phyloP scores from a whole-genome alignment of 2,329 filamentous ascomycete species.

The Fusarium nisikadoi region DNA sequence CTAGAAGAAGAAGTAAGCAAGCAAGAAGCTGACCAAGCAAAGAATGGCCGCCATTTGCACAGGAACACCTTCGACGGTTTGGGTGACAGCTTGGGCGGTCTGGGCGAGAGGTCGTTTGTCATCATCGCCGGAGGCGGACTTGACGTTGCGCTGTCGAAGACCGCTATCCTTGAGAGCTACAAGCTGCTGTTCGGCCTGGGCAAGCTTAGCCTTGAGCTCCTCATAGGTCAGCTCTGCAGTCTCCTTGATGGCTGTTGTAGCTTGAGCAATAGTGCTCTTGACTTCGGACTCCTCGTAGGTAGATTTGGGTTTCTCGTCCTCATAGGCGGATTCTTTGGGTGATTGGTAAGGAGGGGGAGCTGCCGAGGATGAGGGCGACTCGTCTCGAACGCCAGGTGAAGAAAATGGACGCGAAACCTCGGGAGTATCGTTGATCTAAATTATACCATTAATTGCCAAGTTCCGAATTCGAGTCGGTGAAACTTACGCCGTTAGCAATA shows the following conservation, averaged over 20 bases:
- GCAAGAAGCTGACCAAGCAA: constrained; percentile 89
- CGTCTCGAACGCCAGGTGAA: constrained; percentile 54
- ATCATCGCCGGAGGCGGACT: constrained; percentile 58
- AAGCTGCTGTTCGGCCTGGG: constrained; percentile 79
- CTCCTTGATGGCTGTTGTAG: constrained; percentile 61
- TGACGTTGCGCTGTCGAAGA: constrained; percentile 81
- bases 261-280: constrained; percentile 48
- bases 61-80: constrained; percentile 79
- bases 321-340: constrained; percentile 47
- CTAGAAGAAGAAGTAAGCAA: constrained; percentile 97
- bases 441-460: constrained; percentile 20
- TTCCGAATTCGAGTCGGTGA: background rate
- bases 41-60: constrained; percentile 85
- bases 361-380: constrained; percentile 46
- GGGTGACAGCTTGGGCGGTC: constrained; percentile 65
- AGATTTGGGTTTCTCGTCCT: constrained; percentile 39
- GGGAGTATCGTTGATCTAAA: constrained; percentile 55
- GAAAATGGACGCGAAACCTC: constrained; percentile 58
- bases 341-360: constrained; percentile 51
- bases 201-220: constrained; percentile 77
- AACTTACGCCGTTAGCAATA: constrained; percentile 55
- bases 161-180: constrained; percentile 76
- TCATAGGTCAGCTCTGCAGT: constrained; percentile 57
- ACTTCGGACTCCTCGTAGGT: constrained; percentile 43
- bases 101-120: constrained; percentile 61